These are phyloP conservation scores for Aspergillus affinis DNA, from an alignment of 495 filamentous ascomycete genomes.

Conservation along the genomic window DNA sequence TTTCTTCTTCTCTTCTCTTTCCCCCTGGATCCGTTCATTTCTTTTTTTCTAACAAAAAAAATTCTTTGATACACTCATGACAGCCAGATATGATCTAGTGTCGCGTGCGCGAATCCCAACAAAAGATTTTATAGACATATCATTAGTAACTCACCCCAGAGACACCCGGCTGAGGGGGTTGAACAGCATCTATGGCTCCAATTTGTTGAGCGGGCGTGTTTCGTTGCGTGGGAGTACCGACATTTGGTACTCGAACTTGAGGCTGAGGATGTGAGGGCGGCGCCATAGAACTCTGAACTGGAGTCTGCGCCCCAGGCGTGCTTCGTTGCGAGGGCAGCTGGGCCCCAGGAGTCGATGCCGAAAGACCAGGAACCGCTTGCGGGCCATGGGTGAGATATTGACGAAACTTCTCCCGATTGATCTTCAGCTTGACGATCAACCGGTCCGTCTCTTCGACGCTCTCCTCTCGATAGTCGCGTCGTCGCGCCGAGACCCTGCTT, in stretches of 20 bases:
- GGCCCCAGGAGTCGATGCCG: slow-evolving; percentile 22
- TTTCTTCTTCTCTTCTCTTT: background rate
- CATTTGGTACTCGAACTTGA: slow-evolving; percentile 35
- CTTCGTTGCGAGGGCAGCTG: slow-evolving; percentile 50
- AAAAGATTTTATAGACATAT: slow-evolving; percentile 11
- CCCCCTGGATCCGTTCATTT: background rate
- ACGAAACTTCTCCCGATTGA: slow-evolving; percentile 59
- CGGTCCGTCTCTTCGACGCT: slow-evolving; percentile 63
- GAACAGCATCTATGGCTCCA: slow-evolving; percentile 62
- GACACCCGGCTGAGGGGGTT: slow-evolving; percentile 54
- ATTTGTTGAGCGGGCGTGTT: slow-evolving; percentile 50
- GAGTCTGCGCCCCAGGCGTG: slow-evolving; percentile 52
- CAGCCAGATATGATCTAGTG: slow-evolving; percentile 6
- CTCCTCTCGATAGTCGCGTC: slow-evolving; percentile 67
- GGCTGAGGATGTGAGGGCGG: slow-evolving; percentile 50
- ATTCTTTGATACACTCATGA: background rate
- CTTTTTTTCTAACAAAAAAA: background rate
- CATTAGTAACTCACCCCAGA: slow-evolving; percentile 53
- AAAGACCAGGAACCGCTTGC: slow-evolving; percentile 21
- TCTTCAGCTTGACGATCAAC: slow-evolving; percentile 69
- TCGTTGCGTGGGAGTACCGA: slow-evolving; percentile 24
- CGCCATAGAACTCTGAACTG: slow-evolving; percentile 59
- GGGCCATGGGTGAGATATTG: slow-evolving; percentile 58
- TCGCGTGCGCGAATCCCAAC: slow-evolving; percentile 7
- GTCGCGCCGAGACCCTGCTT: slow-evolving; percentile 62